phyloP scores from a whole-genome alignment of 108 stramenopile species.

The Stephanodiscus triporus region DNA sequence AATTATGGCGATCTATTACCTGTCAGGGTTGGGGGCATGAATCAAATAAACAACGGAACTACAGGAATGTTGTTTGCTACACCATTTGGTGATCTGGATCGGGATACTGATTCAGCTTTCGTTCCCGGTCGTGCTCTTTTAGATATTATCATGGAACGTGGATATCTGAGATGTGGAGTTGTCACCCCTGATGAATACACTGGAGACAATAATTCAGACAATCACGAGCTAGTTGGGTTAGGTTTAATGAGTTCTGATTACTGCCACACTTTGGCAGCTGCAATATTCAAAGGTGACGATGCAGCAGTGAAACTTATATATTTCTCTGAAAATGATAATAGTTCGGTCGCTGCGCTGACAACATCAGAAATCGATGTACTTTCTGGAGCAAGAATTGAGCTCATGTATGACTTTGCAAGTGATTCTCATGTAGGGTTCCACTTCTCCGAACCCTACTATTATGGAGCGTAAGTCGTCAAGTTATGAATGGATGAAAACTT shows the following conservation, averaged over 20 bases:
- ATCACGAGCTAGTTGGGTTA: conserved; percentile 25
- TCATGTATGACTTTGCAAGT: conserved; percentile 37
- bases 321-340: conserved; percentile 34
- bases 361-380: conserved; percentile 56
- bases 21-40: conserved; percentile 19
- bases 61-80: conserved; percentile 44
- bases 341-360: conserved; percentile 41
- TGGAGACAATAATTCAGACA: conserved; percentile 14
- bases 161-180: conserved; percentile 58
- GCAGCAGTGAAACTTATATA: conserved; percentile 28
- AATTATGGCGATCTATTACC: conserved; percentile 28
- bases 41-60: conserved; percentile 58
- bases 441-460: conserved; percentile 56
- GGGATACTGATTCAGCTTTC: neutral
- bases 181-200: conserved; percentile 17
- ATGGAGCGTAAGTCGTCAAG: conserved; percentile 37
- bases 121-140: neutral
- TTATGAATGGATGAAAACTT: neutral
- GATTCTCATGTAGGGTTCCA: conserved; percentile 17
- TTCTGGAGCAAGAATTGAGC: conserved; percentile 36
- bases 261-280: conserved; percentile 56
- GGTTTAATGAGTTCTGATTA: conserved; percentile 59
- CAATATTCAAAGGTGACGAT: conserved; percentile 48
- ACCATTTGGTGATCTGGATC: conserved; percentile 50
- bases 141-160: conserved; percentile 26